Evolutionary conservation across 2,329 filamentous ascomycete species (phyloP).

Genomic region (Penicillium sp.): DNA sequence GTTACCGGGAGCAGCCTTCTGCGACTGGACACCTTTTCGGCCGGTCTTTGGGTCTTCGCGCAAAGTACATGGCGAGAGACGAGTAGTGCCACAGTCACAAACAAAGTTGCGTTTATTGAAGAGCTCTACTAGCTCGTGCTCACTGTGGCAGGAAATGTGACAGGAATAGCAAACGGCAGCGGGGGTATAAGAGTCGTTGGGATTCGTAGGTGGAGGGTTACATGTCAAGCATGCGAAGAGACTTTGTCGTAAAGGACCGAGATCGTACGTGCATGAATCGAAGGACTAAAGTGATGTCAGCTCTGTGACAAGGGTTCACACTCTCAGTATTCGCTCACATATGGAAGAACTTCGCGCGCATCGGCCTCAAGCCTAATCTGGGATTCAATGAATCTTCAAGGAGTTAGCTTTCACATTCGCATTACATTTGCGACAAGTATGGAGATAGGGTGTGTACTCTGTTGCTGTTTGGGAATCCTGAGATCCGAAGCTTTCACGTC

Average conservation of each 20-base stretch:
- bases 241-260: constrained; percentile 79
- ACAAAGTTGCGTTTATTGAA: constrained; percentile 94
- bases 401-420: constrained; percentile 1
- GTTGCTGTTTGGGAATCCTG: constrained; percentile 67
- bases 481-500: constrained; percentile 43
- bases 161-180: constrained; percentile 95
- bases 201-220: constrained; percentile 67
- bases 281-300: constrained; percentile 62
- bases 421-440: neutral
- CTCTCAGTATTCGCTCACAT: constrained; percentile 52
- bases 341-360: constrained; percentile 89
- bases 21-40: constrained; percentile 71
- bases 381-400: constrained; percentile 69
- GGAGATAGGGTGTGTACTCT: constrained; percentile 48
- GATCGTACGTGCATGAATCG: constrained; percentile 83
- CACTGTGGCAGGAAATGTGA: constrained; percentile 92
- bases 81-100: constrained; percentile 90
- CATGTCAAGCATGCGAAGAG: constrained; percentile 93
- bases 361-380: constrained; percentile 91
- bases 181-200: constrained; percentile 59
- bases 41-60: constrained; percentile 69
- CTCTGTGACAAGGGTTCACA: constrained; percentile 2
- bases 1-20: constrained; percentile 65
- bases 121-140: constrained; percentile 89
- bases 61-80: constrained; percentile 70